These are phyloP conservation scores for Ascochyta pisi DNA, from an alignment of 2,329 filamentous ascomycete species.

Conservation along the genomic window DNA sequence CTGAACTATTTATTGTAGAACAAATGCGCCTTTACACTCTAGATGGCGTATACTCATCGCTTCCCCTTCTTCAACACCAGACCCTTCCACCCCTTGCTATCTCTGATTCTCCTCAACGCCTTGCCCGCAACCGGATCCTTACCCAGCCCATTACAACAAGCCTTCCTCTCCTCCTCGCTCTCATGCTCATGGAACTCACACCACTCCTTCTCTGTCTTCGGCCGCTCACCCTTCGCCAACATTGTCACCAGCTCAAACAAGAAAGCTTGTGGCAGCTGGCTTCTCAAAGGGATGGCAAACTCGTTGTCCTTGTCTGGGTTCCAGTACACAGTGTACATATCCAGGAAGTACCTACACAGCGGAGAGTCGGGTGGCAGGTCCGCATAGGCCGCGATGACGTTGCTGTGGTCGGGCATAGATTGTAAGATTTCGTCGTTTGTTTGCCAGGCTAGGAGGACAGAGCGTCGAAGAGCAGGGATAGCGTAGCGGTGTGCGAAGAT, in stretches of 20 bases:
- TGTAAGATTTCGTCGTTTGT: slow-evolving; percentile 47
- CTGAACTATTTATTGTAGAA: no score
- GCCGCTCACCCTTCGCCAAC: slow-evolving; percentile 41
- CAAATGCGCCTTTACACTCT: no score
- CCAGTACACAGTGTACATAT: slow-evolving; percentile 49
- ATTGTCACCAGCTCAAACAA: slow-evolving; percentile 44
- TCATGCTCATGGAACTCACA: slow-evolving; percentile 48
- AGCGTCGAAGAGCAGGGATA: slow-evolving; percentile 41
- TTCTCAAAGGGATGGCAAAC: slow-evolving; percentile 37
- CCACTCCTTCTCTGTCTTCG: slow-evolving; percentile 47
- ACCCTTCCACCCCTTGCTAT: slow-evolving; percentile 47
- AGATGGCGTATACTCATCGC: slow-evolving; percentile 20
- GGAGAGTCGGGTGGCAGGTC: slow-evolving; percentile 38
- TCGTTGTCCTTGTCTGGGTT: slow-evolving; percentile 45
- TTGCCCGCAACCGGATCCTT: slow-evolving; percentile 41
- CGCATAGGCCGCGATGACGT: slow-evolving; percentile 46
- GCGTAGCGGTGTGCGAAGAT: slow-evolving; percentile 44
- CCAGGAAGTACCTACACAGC: slow-evolving; percentile 45
- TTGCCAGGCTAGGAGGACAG: slow-evolving; percentile 45
- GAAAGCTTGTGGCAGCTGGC: slow-evolving; percentile 45
- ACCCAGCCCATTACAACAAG: slow-evolving; percentile 39
- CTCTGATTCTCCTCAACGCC: slow-evolving; percentile 41
- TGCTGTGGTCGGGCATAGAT: slow-evolving; percentile 48
- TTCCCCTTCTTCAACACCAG: slow-evolving; percentile 48
- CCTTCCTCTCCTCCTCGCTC: slow-evolving; percentile 41